Evolutionary conservation across 2,329 filamentous ascomycete species (phyloP), one percentile per base, ranked within the genome.

Genomic region (Venturia asperata): DNA sequence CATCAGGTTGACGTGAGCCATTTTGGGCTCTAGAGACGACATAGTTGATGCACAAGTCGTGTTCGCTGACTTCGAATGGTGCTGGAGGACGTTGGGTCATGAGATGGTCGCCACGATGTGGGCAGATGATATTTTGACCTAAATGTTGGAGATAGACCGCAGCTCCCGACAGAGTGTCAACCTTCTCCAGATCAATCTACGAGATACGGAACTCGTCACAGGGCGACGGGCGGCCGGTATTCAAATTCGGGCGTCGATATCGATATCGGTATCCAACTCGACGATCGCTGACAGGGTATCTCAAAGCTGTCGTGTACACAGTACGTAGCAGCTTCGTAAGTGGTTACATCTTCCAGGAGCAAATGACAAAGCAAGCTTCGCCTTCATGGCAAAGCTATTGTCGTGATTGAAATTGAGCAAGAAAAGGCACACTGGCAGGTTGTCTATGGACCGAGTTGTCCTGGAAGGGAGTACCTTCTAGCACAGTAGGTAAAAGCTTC

Each of bases 1-100:
- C 78, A 80, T 80, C 74, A 80, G 77, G 63, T 80, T 80, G 67
- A 80, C 77, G 68, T 80, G 78, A 34, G 77, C 75, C 66, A 73
- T 73, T 42, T 34, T 69, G 45, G 45, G 45, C n/a, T 47, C 45
- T 11, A 19, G 21, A 47, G 45, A 24, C 6, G 45, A 47, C 45
- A 47, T 47, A 7, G 21, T 24, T 24, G n/a, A 21, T 6, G 30
- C 30, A 34, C 30, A 34, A 6, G 3, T 34, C 30, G 3, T 34
- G 30, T 34, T 6, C 3, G 30, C 3, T 34, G 6, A 34, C 30
- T 34, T 47, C 5, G 45, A 19, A 47, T 47, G 45, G n/a, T 47
- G n/a, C 21, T 9, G 45, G 21, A 47, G 45, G n/a, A 17, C 19
- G 45, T 47, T n/a, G 11, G n/a, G 21, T 21, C 19, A 19, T 45